A percentile compares a stretch with the other conserved stretches of the same genome.
Evolutionary conservation across 306 rosid species (phyloP).

Genomic region (Quercus variabilis): DNA sequence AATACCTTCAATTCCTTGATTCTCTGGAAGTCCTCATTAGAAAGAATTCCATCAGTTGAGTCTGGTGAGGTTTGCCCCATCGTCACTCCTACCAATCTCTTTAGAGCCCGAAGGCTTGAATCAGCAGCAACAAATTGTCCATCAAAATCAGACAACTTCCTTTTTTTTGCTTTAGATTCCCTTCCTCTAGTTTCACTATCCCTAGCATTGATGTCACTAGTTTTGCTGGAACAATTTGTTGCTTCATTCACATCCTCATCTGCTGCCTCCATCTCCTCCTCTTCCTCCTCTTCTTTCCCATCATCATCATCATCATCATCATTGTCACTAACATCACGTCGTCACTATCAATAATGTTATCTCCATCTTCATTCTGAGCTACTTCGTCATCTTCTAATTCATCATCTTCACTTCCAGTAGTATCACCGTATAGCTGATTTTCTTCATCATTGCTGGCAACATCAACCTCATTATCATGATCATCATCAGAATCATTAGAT

Average conservation of each 20-base stretch:
- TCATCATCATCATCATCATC: slow-evolving; percentile 19
- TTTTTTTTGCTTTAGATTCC: slow-evolving; percentile 31
- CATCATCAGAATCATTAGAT: slow-evolving; percentile 44
- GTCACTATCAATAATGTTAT: slow-evolving; percentile 8
- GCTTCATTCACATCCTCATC: slow-evolving; percentile 7
- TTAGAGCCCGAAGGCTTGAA: slow-evolving; percentile 81
- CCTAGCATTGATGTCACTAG: slow-evolving; percentile 18
- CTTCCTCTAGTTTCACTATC: too few species aligned
- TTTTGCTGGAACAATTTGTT: slow-evolving; percentile 8
- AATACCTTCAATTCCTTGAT: slow-evolving; percentile 71
- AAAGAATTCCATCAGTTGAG: slow-evolving; percentile 65
- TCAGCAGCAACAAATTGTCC: slow-evolving; percentile 57
- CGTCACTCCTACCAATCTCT: slow-evolving; percentile 51
- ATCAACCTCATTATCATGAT: slow-evolving; percentile 33
- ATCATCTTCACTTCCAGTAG: slow-evolving; percentile 37
- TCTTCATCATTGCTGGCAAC: slow-evolving; percentile 43
- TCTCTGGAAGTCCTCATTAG: slow-evolving; percentile 77
- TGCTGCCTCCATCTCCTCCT: slow-evolving; percentile 18
- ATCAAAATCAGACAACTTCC: slow-evolving; percentile 61
- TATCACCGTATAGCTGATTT: slow-evolving; percentile 31
- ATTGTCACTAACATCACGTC: slow-evolving; percentile 15
- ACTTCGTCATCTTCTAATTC: slow-evolving; percentile 24
- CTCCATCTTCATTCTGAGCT: slow-evolving; percentile 36
- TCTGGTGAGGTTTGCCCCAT: slow-evolving; percentile 24
- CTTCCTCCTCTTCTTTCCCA: slow-evolving; percentile 9